Base-by-base conservation (phyloP, 2,329 filamentous ascomycete species). In the Rhinocladiella mackenziei region DNA sequence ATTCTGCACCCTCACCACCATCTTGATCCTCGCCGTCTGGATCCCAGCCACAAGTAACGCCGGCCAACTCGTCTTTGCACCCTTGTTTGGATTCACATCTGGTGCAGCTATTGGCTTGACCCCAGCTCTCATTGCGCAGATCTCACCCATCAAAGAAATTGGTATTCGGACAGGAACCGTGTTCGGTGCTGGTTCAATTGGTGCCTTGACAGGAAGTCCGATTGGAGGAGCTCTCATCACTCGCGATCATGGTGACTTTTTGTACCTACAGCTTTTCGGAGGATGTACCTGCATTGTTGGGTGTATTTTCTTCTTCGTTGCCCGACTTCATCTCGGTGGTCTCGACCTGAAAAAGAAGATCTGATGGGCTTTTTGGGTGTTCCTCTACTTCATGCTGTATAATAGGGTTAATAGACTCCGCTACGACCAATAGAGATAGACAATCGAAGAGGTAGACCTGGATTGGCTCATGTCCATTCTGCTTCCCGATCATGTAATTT, bases 51-150 rank as follows among this genome's bases (percentile, higher is more conserved):
- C 65, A 2, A 68, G 68, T 26, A 75, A 80, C 7, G 73, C 74
- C 0, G 73, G 76, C 1, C 76, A 82, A 45, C 73, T 86, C 37
- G 69, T 79, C 25, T 87, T 85, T 60, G 73, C 76, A 9, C 69
- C 75, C n/a, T 63, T 86, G 5, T 88, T 84, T 54, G 84, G 83
- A 13, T 85, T 87, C 60, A 74, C 74, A 10, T 81, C 78, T 0
- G 84, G 84, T 9, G 77, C 77, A 2, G 84, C 81, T 55, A 76
- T 84, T 25, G 77, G 77, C 0, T 66, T 87, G 13, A 70, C 71
- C 0, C 80, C 84, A 0, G 74, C 81, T 0, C 67, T 84, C 10
- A 48, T 58, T 19, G 69, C 81, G 1, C 82, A 88, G 57, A 83
- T 88, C 50, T 81, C 77, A 1, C 81, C 85, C 33, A 75, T 86